Evolutionary conservation across 2,329 filamentous ascomycete species (phyloP), one percentile per base, ranked within the genome.

Genomic region (Diplocarpon rosae): DNA sequence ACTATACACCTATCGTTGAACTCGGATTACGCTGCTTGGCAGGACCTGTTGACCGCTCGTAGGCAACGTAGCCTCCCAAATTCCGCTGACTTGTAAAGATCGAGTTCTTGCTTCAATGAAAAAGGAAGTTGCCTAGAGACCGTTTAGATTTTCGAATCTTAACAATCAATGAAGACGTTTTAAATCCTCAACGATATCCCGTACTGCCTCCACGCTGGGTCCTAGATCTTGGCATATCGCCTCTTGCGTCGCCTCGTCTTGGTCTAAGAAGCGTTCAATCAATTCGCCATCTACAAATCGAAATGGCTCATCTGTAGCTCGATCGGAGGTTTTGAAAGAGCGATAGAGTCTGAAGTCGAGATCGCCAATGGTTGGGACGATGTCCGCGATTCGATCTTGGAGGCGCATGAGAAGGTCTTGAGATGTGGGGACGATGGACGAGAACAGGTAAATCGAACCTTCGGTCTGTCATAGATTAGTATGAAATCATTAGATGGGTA

Each of bases 211-310:
- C 51, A 85, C 63, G 68, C 69, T 75, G 50, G 68, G 79, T 43
- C 69, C 82, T 52, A 72, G 70, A 39, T 68, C 78, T 61, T 69
- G 61, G 46, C 68, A 78, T 39, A 75, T 67, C 43, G 65, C 61
- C 53, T 66, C 67, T 63, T 80, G 78, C 33, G 65, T 65, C 31
- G 69, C 67, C 44, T 81, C 77, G 37, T 75, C 70, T 51, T 85
- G 68, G 51, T 88, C 80, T 53, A 96, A 63, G 59, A 95, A 95
- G 41, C 77, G 66, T 65, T 96, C 90, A 11, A 98, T 71, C 56
- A 96, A 69, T 61, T 95, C 90, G 0, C 90, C 92, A 58, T 98
- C 92, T 11, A 98, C 76, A 57, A 96, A 96, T 1, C 90, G 74
- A 58, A 78, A 85, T 0, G 92, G 90, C 32, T 83, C 85, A 0